Evolutionary conservation across 2,329 filamentous ascomycete species (phyloP), one percentile per base, ranked within the genome.

Genomic region (Phialophora verrucosa): DNA sequence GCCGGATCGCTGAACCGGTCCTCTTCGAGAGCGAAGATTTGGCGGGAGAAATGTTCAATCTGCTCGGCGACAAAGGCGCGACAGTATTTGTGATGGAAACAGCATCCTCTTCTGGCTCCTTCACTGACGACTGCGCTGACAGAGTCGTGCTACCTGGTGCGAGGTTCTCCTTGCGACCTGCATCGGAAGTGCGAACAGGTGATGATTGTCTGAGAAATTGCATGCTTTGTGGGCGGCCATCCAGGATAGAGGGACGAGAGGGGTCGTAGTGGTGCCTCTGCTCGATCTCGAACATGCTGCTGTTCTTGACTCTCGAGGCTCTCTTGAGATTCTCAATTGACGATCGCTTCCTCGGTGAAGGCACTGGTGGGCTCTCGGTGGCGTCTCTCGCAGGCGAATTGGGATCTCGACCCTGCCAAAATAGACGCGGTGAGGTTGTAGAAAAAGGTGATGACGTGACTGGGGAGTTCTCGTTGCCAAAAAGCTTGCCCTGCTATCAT

Each of bases 271-370:
- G 91, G 77, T 93, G 88, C 80, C 93, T 93, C 76, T 93, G 90
- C 80, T 97, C 93, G 63, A 93, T 90, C 50, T 92, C 93, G 77
- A 97, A 92, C 84, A 98, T 97, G 81, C 90, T 96, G 85, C 94
- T 97, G 82, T 97, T 98, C 85, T 94, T 97, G 74, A 99, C 95
- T 67, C 95, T 91, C 63, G 94, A 97, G 35, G 93, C 93, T 77
- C 90, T 92, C 81, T 97, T 96, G 66, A 99, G 85, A 75, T 93
- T 93, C 84, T 99, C 95, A 72, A 99, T 93, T 20, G 94, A 98
- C 54, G 92, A 91, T 76, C 94, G 90, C 75, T 92, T 91, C 65
- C 88, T 89, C 25, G 91, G 88, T 54, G 90, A 90, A 7, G 89
- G 87, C 51, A 85, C 83, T 59, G 87, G 84, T 65, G 84, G 83